Evolutionary conservation across 495 filamentous ascomycete genomes (phyloP).

Genomic region (Rostrohypoxylon terebratum): DNA sequence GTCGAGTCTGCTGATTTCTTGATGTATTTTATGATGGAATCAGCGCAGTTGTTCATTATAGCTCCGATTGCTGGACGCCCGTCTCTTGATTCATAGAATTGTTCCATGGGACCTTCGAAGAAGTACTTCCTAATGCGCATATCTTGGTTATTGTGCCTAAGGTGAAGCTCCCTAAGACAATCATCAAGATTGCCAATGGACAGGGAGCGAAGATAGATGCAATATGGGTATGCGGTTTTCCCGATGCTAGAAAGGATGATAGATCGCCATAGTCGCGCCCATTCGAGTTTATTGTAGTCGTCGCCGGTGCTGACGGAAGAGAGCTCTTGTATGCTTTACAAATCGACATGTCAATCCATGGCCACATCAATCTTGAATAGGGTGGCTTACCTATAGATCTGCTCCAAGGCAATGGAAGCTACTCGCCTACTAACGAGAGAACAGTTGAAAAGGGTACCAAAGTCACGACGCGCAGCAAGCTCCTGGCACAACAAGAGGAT

Average conservation of each 20-base stretch:
- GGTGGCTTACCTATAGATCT: conserved; percentile 70
- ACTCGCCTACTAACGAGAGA: conserved; percentile 63
- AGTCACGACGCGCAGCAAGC: conserved; percentile 64
- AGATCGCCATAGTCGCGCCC: conserved; percentile 75
- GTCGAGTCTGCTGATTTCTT: conserved; percentile 48
- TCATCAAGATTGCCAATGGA: conserved; percentile 69
- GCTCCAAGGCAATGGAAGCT: conserved; percentile 66
- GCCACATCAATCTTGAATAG: neutral
- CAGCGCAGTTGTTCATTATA: conserved; percentile 45
- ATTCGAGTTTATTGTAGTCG: conserved; percentile 54
- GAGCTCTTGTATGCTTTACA: conserved; percentile 38
- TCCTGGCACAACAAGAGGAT: conserved; percentile 69
- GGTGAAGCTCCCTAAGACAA: conserved; percentile 66
- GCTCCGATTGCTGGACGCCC: conserved; percentile 24
- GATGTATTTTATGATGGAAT: conserved; percentile 52
- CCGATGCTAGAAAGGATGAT: conserved; percentile 74
- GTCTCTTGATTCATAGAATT: conserved; percentile 43
- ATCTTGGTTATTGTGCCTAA: conserved; percentile 64
- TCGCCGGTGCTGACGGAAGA: conserved; percentile 32
- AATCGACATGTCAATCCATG: conserved; percentile 14
- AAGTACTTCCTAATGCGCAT: conserved; percentile 58
- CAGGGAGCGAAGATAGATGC: conserved; percentile 71
- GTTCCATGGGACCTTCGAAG: conserved; percentile 61
- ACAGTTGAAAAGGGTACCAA: conserved; percentile 68
- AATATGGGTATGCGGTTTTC: conserved; percentile 75